These are phyloP conservation scores for Epicoccum nigrum DNA, from an alignment of 2,329 filamentous ascomycete genomes.

Conservation along the genomic window DNA sequence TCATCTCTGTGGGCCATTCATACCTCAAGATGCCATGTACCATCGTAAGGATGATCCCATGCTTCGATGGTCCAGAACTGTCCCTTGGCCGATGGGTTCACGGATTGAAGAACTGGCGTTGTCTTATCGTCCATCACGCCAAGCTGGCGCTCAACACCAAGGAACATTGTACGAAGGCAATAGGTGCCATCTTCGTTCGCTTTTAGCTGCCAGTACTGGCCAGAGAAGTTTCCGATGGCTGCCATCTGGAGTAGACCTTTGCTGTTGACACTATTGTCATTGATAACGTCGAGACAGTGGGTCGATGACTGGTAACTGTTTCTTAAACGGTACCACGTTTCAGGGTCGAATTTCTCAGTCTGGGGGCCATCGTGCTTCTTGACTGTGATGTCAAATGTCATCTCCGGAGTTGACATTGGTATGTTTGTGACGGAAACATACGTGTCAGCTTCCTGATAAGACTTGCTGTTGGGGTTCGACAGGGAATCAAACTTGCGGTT, in stretches of 20 bases:
- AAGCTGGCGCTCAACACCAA: slow-evolving; percentile 25
- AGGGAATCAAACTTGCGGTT: slow-evolving; percentile 22
- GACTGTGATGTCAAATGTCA: slow-evolving; percentile 32
- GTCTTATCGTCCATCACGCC: slow-evolving; percentile 28
- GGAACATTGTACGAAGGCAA: slow-evolving; percentile 27
- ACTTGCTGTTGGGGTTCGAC: slow-evolving; percentile 27
- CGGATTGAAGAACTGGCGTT: slow-evolving; percentile 19
- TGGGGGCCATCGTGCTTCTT: slow-evolving; percentile 14
- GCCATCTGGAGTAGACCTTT: slow-evolving; percentile 24
- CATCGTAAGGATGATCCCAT: slow-evolving; percentile 25
- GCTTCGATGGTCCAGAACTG: slow-evolving; percentile 28
- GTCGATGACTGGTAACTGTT: slow-evolving; percentile 20
- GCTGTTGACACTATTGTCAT: slow-evolving; percentile 23
- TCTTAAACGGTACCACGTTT: slow-evolving; percentile 32
- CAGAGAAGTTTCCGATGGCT: slow-evolving; percentile 23
- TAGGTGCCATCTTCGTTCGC: slow-evolving; percentile 24
- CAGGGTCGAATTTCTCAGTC: slow-evolving; percentile 18
- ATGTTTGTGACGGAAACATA: slow-evolving; percentile 29
- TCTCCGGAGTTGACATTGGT: slow-evolving; percentile 16
- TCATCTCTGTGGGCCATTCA: neutral
- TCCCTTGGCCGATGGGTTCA: slow-evolving; percentile 11
- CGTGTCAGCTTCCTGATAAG: slow-evolving; percentile 24
- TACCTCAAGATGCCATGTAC: slow-evolving; percentile 25
- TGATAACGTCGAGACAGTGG: slow-evolving; percentile 32
- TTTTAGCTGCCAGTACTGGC: slow-evolving; percentile 36